phyloP scores from a whole-genome alignment of 108 stramenopile species.

The Nannochloropsis gaditana region DNA sequence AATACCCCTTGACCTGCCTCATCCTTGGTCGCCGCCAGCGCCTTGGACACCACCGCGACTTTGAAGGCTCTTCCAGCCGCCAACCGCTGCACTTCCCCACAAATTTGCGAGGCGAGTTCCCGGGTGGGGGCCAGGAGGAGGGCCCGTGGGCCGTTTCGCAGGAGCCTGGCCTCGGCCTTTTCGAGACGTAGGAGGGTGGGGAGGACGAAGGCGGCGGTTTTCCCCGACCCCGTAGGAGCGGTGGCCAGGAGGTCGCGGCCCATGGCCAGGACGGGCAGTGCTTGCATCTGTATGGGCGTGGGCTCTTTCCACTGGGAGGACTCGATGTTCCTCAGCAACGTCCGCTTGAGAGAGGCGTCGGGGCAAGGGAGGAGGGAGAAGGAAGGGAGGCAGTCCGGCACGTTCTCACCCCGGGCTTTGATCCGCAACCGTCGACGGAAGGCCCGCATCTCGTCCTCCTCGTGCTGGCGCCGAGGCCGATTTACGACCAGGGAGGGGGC shows the following conservation, averaged over 20 bases:
- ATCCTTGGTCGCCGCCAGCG: conserved; percentile 38
- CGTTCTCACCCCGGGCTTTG: conserved; percentile 47
- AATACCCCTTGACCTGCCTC: conserved; percentile 37
- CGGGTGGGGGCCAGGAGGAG: conserved; percentile 94
- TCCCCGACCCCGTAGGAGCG: conserved; percentile 86
- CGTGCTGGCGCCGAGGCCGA: not conserved
- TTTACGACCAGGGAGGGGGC: no score
- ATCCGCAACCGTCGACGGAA: conserved; percentile 53
- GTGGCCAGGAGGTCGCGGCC: conserved; percentile 75
- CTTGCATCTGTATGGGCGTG: conserved; percentile 89
- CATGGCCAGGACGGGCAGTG: conserved; percentile 63
- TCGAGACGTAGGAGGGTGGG: conserved; percentile 76
- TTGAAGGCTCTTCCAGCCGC: conserved; percentile 65
- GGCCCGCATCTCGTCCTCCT: conserved; percentile 42
- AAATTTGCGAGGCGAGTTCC: conserved; percentile 64
- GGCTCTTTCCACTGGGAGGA: conserved; percentile 80
- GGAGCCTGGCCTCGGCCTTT: conserved; percentile 7
- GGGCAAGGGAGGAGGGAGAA: conserved; percentile 30
- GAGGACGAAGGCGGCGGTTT: conserved; percentile 75
- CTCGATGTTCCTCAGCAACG: conserved; percentile 70
- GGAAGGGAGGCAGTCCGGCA: conserved; percentile 38
- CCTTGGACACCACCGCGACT: conserved; percentile 65
- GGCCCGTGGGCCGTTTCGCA: conserved; percentile 45
- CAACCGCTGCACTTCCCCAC: conserved; percentile 83
- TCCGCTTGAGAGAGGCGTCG: conserved; percentile 17